Conservation (phyloP, 2,329 filamentous ascomycete species). For the Ophiocordyceps robertsii region DNA sequence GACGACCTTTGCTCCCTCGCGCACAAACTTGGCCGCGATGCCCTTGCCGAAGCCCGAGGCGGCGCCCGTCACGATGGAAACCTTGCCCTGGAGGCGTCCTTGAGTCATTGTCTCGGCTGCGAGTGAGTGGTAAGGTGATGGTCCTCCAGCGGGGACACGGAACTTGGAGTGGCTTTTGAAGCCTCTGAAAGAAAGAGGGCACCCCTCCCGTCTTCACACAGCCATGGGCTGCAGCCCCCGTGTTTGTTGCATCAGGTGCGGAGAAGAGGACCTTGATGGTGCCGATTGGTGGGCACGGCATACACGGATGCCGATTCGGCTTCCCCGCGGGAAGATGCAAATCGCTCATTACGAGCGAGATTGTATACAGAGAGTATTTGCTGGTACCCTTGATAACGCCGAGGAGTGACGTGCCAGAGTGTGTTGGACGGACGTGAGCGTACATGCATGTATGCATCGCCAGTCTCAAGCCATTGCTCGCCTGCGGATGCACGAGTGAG, state of each 20-base stretch:
- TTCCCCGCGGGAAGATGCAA: too few species aligned
- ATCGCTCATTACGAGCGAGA: too few species aligned
- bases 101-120: conserved; percentile 6
- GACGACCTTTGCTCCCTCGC: conserved; percentile 47
- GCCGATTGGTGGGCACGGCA: too few species aligned
- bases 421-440: too few species aligned
- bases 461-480: too few species aligned
- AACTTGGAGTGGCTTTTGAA: neutral
- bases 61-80: conserved; percentile 35
- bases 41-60: conserved; percentile 52
- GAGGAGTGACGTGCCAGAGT: too few species aligned
- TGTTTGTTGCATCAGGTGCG: neutral
- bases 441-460: too few species aligned
- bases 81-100: conserved; percentile 25
- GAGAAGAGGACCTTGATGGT: neutral
- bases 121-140: neutral
- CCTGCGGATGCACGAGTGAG: too few species aligned
- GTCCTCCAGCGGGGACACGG: too few species aligned
- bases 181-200: neutral
- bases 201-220: neutral
- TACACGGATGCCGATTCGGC: too few species aligned
- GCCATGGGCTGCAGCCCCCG: neutral
- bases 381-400: too few species aligned
- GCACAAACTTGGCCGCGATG: conserved; percentile 43
- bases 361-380: too few species aligned